Percentiles rank a stretch among this genome's conserved stretches.
These are phyloP conservation scores for Flaveria trinervia DNA, from an alignment of 129 eudicot species.

Conservation along the genomic window DNA sequence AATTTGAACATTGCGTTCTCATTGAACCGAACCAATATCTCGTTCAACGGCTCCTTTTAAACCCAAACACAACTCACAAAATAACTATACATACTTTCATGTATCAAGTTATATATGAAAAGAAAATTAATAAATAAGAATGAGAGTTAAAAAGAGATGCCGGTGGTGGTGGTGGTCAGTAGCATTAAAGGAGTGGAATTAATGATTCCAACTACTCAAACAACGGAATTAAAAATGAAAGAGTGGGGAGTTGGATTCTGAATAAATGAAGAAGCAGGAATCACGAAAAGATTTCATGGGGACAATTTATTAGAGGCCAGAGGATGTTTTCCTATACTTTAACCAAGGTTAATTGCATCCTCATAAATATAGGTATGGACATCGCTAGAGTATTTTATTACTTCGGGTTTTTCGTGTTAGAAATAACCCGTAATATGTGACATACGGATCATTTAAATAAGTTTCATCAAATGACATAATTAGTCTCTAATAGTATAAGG, in stretches of 20 bases:
- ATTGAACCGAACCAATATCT: slow-evolving; percentile 79
- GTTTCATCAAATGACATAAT: too few species aligned
- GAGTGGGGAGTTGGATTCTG: slow-evolving; percentile 44
- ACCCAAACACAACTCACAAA: not conserved
- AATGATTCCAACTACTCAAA: slow-evolving; percentile 48
- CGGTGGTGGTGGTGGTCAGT: slow-evolving; percentile 13
- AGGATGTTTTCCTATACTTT: slow-evolving; percentile 42
- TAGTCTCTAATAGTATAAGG: too few species aligned
- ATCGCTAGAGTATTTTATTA: too few species aligned
- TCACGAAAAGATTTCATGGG: slow-evolving; percentile 34
- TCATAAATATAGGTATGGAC: too few species aligned
- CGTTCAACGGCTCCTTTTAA: slow-evolving; percentile 34
- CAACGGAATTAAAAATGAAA: slow-evolving; percentile 22
- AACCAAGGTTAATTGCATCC: not conserved
- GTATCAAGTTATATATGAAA: not conserved
- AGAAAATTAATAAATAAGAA: slow-evolving; percentile 22
- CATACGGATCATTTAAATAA: too few species aligned
- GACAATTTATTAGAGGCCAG: slow-evolving; percentile 41
- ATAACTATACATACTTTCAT: not conserved
- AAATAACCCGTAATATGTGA: too few species aligned
- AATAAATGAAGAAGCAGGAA: slow-evolving; percentile 34
- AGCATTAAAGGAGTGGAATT: slow-evolving; percentile 41
- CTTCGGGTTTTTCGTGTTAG: too few species aligned
- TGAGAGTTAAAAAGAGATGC: not conserved
- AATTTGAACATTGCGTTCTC: slow-evolving; percentile 42